Percentiles rank a stretch among this genome's conserved stretches.
Evolutionary conservation across 1,139 yeast genomes (phyloP).

Genomic region (Lodderomyces pseudojiufengensis): DNA sequence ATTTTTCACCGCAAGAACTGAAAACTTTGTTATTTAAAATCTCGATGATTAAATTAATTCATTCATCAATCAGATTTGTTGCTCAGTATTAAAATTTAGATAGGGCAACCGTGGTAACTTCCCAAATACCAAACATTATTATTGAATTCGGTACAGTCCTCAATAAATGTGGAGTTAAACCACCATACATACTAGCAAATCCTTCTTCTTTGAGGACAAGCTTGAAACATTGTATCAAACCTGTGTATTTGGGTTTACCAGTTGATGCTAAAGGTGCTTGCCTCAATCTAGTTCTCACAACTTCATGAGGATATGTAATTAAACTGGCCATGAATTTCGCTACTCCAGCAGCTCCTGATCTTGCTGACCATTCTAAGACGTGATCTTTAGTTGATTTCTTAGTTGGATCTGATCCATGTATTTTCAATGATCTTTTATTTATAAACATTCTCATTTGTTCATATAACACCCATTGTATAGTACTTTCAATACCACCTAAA

Average conservation of each 20-base stretch:
- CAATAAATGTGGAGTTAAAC: constrained; percentile 91
- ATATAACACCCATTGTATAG: constrained; percentile 94
- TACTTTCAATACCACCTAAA: constrained; percentile 88
- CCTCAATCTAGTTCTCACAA: constrained; percentile 89
- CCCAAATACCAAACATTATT: constrained; percentile 99
- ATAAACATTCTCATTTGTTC: constrained; percentile 88
- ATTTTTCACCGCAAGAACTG: background rate
- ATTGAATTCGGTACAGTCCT: constrained; percentile 97
- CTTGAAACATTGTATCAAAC: constrained; percentile 81
- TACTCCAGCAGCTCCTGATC: constrained; percentile 97
- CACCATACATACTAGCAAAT: constrained; percentile 90
- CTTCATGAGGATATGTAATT: constrained; percentile 96
- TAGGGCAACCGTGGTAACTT: too few species aligned
- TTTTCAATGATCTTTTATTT: constrained; percentile 49
- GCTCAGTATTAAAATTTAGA: too few species aligned
- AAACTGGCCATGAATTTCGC: constrained; percentile 93
- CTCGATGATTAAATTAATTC: too few species aligned
- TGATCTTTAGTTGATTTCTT: constrained; percentile 57
- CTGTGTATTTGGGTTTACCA: constrained; percentile 85
- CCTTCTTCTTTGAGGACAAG: constrained; percentile 90
- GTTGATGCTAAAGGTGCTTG: constrained; percentile 79
- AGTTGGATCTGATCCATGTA: constrained; percentile 41
- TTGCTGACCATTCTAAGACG: constrained; percentile 85
- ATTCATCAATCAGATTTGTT: too few species aligned
- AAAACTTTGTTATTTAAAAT: too few species aligned